Base-by-base conservation (phyloP, 2,329 filamentous ascomycete genomes). In the Zarea fungicola region DNA sequence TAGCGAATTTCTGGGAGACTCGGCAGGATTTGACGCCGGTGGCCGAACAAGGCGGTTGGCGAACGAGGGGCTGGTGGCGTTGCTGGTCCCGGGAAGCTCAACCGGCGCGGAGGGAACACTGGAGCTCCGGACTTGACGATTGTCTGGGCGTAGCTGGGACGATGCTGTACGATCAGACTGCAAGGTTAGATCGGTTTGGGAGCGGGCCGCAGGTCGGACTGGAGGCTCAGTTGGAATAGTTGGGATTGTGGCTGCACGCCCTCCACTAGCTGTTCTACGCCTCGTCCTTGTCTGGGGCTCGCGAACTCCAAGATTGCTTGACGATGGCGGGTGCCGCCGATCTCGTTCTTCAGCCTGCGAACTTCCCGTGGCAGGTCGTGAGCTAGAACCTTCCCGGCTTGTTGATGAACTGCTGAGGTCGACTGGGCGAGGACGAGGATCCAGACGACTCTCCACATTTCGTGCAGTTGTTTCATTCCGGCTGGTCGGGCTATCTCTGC, bases 161-260 rank as follows among this genome's bases (percentile, higher is more conserved):
- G 65, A 56, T 21, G 73, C 72, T 13, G 65, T 60, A 8, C 64
- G 64, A 19, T 68, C 68, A 6, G 73, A 63, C 35, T 72, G 70
- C 5, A 72, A 53, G 3, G 68, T 65, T 8, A 89, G 67, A 59
- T 90, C 85, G 2, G 80, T 85, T 40, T 83, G 78, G 16, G 86
- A 88, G 19, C 78, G 76, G 19, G 78, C 72, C 11, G 79, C 76
- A 35, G 76, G 74, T 44, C 73, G 69, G 22, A 69, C 60, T 11
- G 76, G 69, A 23, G 70, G 60, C 34, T 71, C 62, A 2, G 69
- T 63, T 14, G 68, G 63, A 43, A 67, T 66, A 16, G 69, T 57
- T 3, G 78, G 74, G 3, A 75, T 65, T 6, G 78, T 82, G 6
- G 74, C 68, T 54, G 77, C 80, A 42, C 80, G 75, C n/a, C 72